Percentiles rank a stretch among this genome's conserved stretches.
phyloP scores from a whole-genome alignment of 148 eudicot species.

The Rhododendron ferrugineum region DNA sequence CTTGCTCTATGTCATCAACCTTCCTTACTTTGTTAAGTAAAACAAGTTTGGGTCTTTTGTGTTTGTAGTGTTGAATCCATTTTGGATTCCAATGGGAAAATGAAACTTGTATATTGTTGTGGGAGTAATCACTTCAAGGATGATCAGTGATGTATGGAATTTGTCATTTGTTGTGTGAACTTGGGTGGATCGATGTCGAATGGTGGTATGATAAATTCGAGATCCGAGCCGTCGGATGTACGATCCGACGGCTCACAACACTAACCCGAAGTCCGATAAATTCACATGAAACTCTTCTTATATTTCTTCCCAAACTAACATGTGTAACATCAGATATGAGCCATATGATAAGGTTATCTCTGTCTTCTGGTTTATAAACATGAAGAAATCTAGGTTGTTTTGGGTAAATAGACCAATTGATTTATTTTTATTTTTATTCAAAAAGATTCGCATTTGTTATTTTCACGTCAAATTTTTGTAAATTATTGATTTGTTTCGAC shows the following conservation, averaged over 20 bases:
- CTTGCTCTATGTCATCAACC: constrained; percentile 76
- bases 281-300: background rate
- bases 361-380: too few species aligned
- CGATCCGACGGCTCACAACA: too few species aligned
- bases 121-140: constrained; percentile 11
- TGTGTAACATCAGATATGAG: too few species aligned
- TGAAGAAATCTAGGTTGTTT: too few species aligned
- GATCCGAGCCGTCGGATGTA: too few species aligned
- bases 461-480: too few species aligned
- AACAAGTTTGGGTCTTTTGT: background rate
- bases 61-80: background rate
- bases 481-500: too few species aligned
- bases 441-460: too few species aligned
- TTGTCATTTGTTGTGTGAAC: background rate
- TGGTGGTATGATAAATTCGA: background rate
- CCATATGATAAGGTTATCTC: too few species aligned
- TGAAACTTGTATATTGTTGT: constrained; percentile 15
- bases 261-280: background rate
- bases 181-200: background rate
- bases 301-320: too few species aligned
- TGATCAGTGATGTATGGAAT: constrained; percentile 9
- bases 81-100: background rate
- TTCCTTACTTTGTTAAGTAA: constrained; percentile 89
- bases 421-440: too few species aligned
- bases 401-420: too few species aligned